These are phyloP conservation scores for Tricholoma saponaceum DNA, from an alignment of 768 basidiomycete species.

Conservation along the genomic window DNA sequence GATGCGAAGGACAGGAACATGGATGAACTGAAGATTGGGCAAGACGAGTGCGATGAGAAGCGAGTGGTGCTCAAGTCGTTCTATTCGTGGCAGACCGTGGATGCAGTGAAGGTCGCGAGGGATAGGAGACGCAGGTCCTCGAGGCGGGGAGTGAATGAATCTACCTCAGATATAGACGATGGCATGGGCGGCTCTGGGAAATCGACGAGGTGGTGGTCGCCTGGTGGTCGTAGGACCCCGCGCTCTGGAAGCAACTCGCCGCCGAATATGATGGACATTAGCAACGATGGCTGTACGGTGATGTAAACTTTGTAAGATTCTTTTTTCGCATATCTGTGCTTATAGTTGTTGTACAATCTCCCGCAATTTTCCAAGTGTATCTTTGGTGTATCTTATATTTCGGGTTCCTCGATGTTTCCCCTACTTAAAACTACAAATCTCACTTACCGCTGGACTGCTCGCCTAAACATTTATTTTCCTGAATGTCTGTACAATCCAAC, in stretches of 20 bases:
- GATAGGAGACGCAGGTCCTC: constrained; percentile 62
- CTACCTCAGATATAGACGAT: constrained; percentile 26
- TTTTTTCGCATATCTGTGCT: background rate
- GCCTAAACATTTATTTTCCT: background rate
- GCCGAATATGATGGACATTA: constrained; percentile 38
- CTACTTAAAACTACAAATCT: background rate
- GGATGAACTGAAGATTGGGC: constrained; percentile 62
- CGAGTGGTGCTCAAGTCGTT: constrained; percentile 81
- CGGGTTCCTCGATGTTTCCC: background rate
- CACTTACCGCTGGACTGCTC: background rate
- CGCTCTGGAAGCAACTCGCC: constrained; percentile 49
- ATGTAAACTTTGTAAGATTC: constrained; percentile 43
- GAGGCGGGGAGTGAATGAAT: constrained; percentile 40
- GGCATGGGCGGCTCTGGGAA: constrained; percentile 6
- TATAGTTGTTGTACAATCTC: background rate
- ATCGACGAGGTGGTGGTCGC: constrained; percentile 50
- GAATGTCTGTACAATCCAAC: constrained; percentile 6
- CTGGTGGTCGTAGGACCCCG: constrained; percentile 36
- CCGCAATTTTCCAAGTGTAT: background rate
- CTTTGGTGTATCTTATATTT: background rate
- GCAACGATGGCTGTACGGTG: constrained; percentile 61
- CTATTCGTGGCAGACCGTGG: constrained; percentile 84
- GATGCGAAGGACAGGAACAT: constrained; percentile 63
- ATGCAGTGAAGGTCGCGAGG: constrained; percentile 62
- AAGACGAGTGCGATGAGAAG: constrained; percentile 76